Percentiles rank a stretch among this genome's conserved stretches.
phyloP scores from a whole-genome alignment of 352 stramenopile species.

The Globisporangium alternatum region DNA sequence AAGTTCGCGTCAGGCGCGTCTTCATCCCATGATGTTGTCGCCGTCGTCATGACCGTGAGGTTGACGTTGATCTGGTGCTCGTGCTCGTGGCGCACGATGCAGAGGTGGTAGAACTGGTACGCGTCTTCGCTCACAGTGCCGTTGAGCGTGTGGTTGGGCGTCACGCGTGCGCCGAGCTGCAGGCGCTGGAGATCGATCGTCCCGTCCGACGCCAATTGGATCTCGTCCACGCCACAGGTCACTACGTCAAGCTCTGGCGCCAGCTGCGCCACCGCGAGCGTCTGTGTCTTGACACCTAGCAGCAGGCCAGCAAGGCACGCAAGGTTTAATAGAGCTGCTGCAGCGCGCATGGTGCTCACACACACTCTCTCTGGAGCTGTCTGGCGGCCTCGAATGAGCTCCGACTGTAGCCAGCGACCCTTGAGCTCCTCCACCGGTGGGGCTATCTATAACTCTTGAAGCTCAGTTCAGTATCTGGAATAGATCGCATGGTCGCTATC shows the following conservation, averaged over 20 bases:
- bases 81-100: constrained; percentile 69
- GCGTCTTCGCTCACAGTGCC: constrained; percentile 43
- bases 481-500: no score
- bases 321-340: neutral
- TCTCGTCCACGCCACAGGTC: constrained; percentile 57
- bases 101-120: constrained; percentile 76
- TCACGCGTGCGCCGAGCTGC: constrained; percentile 47
- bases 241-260: neutral
- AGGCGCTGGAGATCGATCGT: constrained; percentile 48
- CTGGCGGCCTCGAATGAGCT: neutral
- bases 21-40: no score
- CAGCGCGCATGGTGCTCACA: constrained; percentile 1
- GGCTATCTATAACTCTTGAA: neutral
- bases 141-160: constrained; percentile 66
- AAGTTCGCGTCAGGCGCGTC: constrained; percentile 45
- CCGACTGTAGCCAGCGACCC: neutral
- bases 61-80: constrained; percentile 75
- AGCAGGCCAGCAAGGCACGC: neutral
- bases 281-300: neutral
- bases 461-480: neutral
- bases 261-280: neutral
- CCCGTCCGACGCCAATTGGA: constrained; percentile 66
- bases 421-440: neutral
- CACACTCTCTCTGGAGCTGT: neutral
- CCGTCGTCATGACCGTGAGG: constrained; percentile 27